A percentile compares a stretch with the other conserved stretches of the same genome.
These are phyloP conservation scores for Sonneratia caseolaris DNA, from an alignment of 345 rosid genomes.

Conservation along the genomic window DNA sequence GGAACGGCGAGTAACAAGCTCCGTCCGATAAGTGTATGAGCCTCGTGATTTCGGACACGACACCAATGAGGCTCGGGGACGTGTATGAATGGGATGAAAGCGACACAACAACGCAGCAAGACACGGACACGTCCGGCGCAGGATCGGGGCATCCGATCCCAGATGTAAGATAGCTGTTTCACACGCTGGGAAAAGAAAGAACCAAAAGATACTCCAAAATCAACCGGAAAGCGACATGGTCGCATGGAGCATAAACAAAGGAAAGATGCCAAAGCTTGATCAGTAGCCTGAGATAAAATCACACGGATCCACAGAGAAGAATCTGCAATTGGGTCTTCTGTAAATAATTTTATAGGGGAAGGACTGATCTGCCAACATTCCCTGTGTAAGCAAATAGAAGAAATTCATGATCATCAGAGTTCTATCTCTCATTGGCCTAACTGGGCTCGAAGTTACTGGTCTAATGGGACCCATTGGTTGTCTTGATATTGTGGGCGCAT, in stretches of 20 bases:
- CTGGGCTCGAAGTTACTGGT: no score
- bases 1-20: not conserved
- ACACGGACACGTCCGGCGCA: not conserved
- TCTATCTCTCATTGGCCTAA: no score
- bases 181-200: not conserved
- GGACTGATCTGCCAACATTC: no score
- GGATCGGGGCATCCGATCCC: not conserved
- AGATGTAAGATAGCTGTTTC: not conserved
- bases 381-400: no score
- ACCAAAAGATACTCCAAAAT: not conserved
- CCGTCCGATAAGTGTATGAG: not conserved
- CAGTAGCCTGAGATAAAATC: not conserved
- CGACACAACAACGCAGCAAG: not conserved
- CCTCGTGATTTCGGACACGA: not conserved
- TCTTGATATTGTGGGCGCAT: no score
- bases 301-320: not conserved
- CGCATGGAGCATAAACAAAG: no score
- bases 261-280: no score
- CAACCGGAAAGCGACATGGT: not conserved
- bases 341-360: no score
- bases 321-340: not conserved
- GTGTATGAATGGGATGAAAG: not conserved
- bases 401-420: no score
- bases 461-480: no score
- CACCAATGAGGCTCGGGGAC: not conserved